Percentiles rank a stretch among this genome's conserved stretches.
These are phyloP conservation scores for Tulasnella sp. DNA, from an alignment of 768 basidiomycete species.

Conservation along the genomic window DNA sequence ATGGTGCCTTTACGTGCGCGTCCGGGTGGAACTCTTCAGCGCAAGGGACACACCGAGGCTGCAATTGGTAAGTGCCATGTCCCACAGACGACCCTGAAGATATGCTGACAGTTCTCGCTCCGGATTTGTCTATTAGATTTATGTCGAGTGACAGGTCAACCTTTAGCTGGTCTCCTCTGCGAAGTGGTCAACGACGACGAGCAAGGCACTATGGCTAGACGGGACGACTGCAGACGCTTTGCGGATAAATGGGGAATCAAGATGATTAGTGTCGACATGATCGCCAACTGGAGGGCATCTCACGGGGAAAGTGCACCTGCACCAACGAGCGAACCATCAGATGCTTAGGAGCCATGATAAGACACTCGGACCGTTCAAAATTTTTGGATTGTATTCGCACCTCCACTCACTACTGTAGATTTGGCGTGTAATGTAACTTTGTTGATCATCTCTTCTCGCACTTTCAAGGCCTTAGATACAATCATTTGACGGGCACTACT, in stretches of 20 bases:
- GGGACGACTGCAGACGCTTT: slow-evolving; percentile 85
- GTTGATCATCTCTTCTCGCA: too few relatives aligned
- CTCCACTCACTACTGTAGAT: too few relatives aligned
- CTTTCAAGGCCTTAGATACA: too few relatives aligned
- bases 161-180: slow-evolving; percentile 81
- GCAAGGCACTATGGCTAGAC: slow-evolving; percentile 87
- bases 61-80: slow-evolving; percentile 56
- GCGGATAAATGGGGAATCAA: slow-evolving; percentile 88
- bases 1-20: slow-evolving; percentile 91
- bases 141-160: slow-evolving; percentile 71
- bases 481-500: neutral
- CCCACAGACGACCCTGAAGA: neutral
- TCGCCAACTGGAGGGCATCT: slow-evolving; percentile 40
- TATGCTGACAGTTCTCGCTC: neutral
- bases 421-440: too few relatives aligned
- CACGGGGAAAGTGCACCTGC: neutral
- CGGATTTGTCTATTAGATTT: slow-evolving; percentile 57
- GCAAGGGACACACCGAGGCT: slow-evolving; percentile 93
- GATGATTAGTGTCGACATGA: slow-evolving; percentile 87
- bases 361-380: too few relatives aligned
- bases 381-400: too few relatives aligned
- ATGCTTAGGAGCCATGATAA: neutral
- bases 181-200: slow-evolving; percentile 94
- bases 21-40: slow-evolving; percentile 79
- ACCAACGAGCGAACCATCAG: neutral